Base-by-base conservation (phyloP, 2,329 filamentous ascomycete species). In the Fusarium heterosporum region DNA sequence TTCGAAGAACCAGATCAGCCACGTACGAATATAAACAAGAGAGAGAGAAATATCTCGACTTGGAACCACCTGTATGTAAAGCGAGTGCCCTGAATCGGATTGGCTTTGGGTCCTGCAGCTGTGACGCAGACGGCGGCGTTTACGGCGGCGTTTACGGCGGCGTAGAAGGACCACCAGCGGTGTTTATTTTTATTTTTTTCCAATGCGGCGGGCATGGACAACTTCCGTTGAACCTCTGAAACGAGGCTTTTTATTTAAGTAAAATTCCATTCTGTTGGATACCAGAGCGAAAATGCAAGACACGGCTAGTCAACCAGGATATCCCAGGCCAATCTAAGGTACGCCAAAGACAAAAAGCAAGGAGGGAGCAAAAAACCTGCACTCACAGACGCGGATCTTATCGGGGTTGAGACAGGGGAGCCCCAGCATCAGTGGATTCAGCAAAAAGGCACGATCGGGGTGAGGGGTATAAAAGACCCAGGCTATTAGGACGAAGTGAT, bases 321-420 rank as follows among this genome's bases (percentile, higher is more conserved):
- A 59, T 53, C 39, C 38, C 39, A n/a, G 45, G 25, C 19, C 19
- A n/a, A 36, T 38, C n/a, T 58, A 40, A 62, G 59, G 45, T 38
- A 55, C 32, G 36, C 25, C 56, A 55, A 25, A 61, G 55, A 28
- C 39, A 59, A 61, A 49, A 47, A 41, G 36, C 49, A 50, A 54
- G 61, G 62, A 59, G 25, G 22, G 28, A 40, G 32, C 32, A 57
- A 60, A 61, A 52, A 55, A 49, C 53, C 55, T 52, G 47, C 48
- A 51, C 41, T 36, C 50, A 50, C 39, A 72, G 52, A 48, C 55
- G 38, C 47, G 53, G 60, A 71, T 72, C 70, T 72, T 72, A 72
- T 72, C 70, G 55, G 56, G 26, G 41, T 43, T 50, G 41, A 38
- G 48, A 55, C 55, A 58, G 56, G 61, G 64, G 61, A 51, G 38